Evolutionary conservation across 352 stramenopile genomes (phyloP).

Genomic region (Pythium myriotylum): DNA sequence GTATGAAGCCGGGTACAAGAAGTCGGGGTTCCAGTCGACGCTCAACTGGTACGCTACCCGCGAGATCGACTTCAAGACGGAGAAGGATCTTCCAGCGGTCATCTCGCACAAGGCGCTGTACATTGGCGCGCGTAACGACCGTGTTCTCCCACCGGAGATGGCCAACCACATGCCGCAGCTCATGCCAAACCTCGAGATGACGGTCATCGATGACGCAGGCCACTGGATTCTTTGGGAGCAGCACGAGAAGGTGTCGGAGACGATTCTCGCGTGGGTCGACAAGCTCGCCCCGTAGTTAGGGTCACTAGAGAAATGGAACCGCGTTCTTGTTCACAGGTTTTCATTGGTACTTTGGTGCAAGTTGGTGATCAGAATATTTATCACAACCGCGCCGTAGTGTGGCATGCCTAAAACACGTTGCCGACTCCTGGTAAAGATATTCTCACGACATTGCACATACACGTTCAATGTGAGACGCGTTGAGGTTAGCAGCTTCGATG

Average conservation of each 20-base stretch:
- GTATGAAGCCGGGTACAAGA: slow-evolving; percentile 55
- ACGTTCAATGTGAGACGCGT: too few species aligned
- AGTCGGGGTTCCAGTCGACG: slow-evolving; percentile 58
- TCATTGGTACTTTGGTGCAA: too few species aligned
- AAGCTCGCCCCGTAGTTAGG: too few species aligned
- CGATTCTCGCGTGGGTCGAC: too few species aligned
- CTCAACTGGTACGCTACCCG: slow-evolving; percentile 38
- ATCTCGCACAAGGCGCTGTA: slow-evolving; percentile 56
- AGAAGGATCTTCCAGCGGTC: slow-evolving; percentile 28
- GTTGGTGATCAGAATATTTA: too few species aligned
- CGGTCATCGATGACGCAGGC: slow-evolving; percentile 51
- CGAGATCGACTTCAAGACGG: slow-evolving; percentile 17
- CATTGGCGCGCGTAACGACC: slow-evolving; percentile 53
- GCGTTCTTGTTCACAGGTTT: too few species aligned
- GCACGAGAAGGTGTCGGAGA: slow-evolving; percentile 42
- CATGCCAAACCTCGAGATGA: slow-evolving; percentile 54
- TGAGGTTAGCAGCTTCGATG: too few species aligned
- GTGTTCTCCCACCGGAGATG: slow-evolving; percentile 57
- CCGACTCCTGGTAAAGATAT: too few species aligned
- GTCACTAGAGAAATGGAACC: too few species aligned
- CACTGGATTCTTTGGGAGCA: slow-evolving; percentile 73
- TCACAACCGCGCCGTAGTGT: too few species aligned
- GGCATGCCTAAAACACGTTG: too few species aligned
- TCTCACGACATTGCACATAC: too few species aligned
- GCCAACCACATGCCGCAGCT: slow-evolving; percentile 55